phyloP scores from a whole-genome alignment of 768 basidiomycete genomes.

The Gelatoporia subvermispora region DNA sequence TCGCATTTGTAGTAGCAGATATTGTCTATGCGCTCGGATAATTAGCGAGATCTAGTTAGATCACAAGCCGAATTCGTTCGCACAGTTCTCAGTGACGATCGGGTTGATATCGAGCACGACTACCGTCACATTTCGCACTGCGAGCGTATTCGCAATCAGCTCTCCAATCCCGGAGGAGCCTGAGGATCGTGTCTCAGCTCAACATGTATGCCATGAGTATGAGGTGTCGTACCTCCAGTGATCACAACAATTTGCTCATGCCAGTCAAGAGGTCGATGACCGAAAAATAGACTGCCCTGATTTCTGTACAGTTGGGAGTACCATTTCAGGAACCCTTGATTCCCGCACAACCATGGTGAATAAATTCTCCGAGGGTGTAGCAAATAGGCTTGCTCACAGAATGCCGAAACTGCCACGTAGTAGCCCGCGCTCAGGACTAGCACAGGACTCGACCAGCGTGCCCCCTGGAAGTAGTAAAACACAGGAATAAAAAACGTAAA shows the following conservation, averaged over 20 bases:
- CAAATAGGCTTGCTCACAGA: conserved; percentile 49
- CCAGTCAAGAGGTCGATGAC: conserved; percentile 70
- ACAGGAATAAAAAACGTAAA: conserved; percentile 78
- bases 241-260: conserved; percentile 84
- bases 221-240: conserved; percentile 67
- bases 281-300: conserved; percentile 59
- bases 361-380: not conserved
- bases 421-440: conserved; percentile 52
- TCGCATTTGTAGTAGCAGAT: conserved; percentile 88
- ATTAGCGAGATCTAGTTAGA: too few relatives aligned
- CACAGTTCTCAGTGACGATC: conserved; percentile 72
- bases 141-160: conserved; percentile 81
- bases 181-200: conserved; percentile 23
- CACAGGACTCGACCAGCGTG: conserved; percentile 42
- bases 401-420: conserved; percentile 51
- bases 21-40: conserved; percentile 49
- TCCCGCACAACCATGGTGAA: not conserved
- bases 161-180: conserved; percentile 89
- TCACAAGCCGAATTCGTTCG: conserved; percentile 16
- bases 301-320: conserved; percentile 71
- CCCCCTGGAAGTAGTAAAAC: conserved; percentile 71
- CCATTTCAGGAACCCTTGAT: conserved; percentile 65
- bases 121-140: conserved; percentile 74
- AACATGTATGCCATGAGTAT: not conserved
- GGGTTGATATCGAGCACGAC: conserved; percentile 84